Conservation (phyloP, 805 yeast genomes). For the Zygosaccharomyces lentus region DNA sequence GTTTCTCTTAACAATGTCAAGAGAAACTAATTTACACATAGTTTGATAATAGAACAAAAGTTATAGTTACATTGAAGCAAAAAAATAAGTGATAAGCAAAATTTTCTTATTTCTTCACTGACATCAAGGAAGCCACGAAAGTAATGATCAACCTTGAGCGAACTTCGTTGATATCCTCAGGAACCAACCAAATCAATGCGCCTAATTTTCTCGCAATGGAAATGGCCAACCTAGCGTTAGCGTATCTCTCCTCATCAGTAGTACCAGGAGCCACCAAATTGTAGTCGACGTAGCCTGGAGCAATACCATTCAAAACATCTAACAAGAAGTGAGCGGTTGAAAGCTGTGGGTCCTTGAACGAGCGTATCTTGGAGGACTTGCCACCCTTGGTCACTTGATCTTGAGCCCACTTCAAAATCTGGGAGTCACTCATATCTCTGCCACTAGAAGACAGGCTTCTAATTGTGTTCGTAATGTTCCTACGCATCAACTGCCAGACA, state of each 20-base stretch:
- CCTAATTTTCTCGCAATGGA: conserved; percentile 98
- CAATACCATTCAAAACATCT: conserved; percentile 87
- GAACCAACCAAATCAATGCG: conserved; percentile 97
- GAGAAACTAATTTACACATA: conserved; percentile 1
- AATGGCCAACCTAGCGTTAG: conserved; percentile 94
- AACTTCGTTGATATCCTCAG: conserved; percentile 97
- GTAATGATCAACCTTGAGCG: conserved; percentile 90
- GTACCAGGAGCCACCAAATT: conserved; percentile 78
- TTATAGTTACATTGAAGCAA: conserved; percentile 8
- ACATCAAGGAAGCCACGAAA: conserved; percentile 93
- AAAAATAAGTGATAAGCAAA: not conserved
- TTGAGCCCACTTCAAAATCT: conserved; percentile 93
- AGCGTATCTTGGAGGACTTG: conserved; percentile 63
- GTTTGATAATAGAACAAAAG: not conserved
- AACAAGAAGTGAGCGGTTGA: conserved; percentile 76
- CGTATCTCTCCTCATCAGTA: conserved; percentile 81
- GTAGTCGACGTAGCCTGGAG: conserved; percentile 97
- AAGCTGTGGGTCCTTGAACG: conserved; percentile 77
- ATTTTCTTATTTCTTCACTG: conserved; percentile 39
- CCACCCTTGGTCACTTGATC: conserved; percentile 83
- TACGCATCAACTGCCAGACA: conserved; percentile 98
- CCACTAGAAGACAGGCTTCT: conserved; percentile 67
- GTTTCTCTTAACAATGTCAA: not conserved
- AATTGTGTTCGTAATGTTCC: conserved; percentile 85
- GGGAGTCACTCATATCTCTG: conserved; percentile 72